Evolutionary conservation across 108 stramenopile species (phyloP).

Genomic region (Discostella pseudostelligera): DNA sequence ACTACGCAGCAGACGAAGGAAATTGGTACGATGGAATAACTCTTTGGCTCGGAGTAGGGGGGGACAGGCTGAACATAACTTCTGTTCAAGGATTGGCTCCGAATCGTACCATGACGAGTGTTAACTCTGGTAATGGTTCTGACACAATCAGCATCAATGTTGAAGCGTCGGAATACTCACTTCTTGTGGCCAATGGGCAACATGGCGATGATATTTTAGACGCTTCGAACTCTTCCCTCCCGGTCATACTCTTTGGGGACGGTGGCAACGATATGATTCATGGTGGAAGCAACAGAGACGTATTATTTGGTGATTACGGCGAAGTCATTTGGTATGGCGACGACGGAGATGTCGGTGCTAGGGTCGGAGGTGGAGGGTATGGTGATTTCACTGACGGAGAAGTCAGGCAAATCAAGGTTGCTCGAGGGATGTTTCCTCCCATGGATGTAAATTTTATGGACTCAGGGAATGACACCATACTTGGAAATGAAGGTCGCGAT

Average conservation of each 20-base stretch:
- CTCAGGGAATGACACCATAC: slow-evolving; percentile 23
- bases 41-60: slow-evolving; percentile 34
- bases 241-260: slow-evolving; percentile 46
- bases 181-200: slow-evolving; percentile 47
- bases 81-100: slow-evolving; percentile 23
- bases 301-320: slow-evolving; percentile 45
- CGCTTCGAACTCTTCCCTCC: slow-evolving; percentile 31
- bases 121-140: slow-evolving; percentile 37
- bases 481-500: slow-evolving; percentile 23
- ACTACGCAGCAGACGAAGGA: slow-evolving; percentile 23
- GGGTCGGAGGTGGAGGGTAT: slow-evolving; percentile 43
- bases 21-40: slow-evolving; percentile 39
- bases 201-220: slow-evolving; percentile 26
- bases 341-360: slow-evolving; percentile 23
- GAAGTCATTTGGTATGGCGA: slow-evolving; percentile 31
- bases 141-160: slow-evolving; percentile 29
- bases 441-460: slow-evolving; percentile 13
- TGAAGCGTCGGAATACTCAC: slow-evolving; percentile 13
- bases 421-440: slow-evolving; percentile 19
- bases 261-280: slow-evolving; percentile 35
- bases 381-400: slow-evolving; percentile 45
- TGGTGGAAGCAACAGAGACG: slow-evolving; percentile 23
- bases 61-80: slow-evolving; percentile 27
- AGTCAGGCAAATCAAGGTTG: slow-evolving; percentile 12
- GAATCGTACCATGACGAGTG: slow-evolving; percentile 34